Evolutionary conservation across 1,284 basidiomycete genomes (phyloP), one percentile per base, ranked within the genome.

Genomic region (Tilletia setariae): DNA sequence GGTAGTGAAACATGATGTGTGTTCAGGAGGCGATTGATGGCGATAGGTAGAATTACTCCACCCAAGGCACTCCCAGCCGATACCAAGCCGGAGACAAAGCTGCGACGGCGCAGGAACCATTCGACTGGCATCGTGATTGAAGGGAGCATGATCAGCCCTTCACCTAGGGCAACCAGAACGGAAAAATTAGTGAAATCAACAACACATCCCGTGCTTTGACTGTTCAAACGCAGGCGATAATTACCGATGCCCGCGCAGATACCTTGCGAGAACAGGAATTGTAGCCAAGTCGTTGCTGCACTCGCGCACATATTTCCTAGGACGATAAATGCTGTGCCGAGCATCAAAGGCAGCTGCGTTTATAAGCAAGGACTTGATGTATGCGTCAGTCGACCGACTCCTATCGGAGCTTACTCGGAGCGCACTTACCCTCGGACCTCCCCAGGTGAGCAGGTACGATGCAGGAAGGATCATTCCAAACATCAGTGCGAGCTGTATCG

Each of bases 1-100:
- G 49, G 64, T n/a, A 66, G 32, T 4, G 44, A 40, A 21, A 66
- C 32, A 28, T 53, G 40, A 30, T 63, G 25, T 4, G 40, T 30
- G 56, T 67, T 67, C 35, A 69, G 46, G 15, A 69, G 47, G 8
- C 63, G 25, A 32, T 69, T 66, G 64, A 69, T 46, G 19, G 42
- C 35, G 21, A 69, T 47, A 19, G 68, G 66, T 3, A 35, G 53
- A 35, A 69, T 46, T 35, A 69, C 59, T 16, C 68, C 68, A 44
- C 68, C 68, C 2, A 66, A 25, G n/a, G 68, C 68, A 16, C 43
- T 56, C 8, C 68, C 68, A 11, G 47, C 59, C 8, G 66, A 47
- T 16, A 42, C 64, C 16, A 69, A 51, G 32, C 64, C 68, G 13
- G 42, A 68, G 13, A 59, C 68, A n/a, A 69, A 51, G 49, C 43